Conservation (phyloP, 179 eudicot species). For the Heliamphora pulchella region DNA sequence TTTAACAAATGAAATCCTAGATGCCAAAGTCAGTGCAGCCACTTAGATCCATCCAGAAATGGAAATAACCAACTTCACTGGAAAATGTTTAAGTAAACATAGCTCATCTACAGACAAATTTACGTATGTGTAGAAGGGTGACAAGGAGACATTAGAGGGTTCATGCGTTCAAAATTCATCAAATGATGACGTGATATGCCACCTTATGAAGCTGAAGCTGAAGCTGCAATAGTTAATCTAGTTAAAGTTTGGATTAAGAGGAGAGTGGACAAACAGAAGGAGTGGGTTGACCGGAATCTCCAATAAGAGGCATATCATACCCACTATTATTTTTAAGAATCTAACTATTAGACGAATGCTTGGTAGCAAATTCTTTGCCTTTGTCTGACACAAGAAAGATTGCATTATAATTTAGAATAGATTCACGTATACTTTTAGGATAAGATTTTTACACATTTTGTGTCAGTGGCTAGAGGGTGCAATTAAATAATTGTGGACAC, state of each 20-base stretch:
- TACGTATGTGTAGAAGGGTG: neutral
- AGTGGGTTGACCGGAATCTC: constrained; percentile 65
- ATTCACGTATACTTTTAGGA: neutral
- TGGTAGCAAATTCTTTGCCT: neutral
- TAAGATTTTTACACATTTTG: neutral
- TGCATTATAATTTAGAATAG: neutral
- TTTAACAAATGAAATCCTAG: neutral
- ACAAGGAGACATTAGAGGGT: neutral
- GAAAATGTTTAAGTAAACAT: neutral
- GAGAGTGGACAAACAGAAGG: constrained; percentile 71
- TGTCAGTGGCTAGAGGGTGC: neutral
- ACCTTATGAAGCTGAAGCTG: constrained; percentile 80
- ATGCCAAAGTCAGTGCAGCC: neutral
- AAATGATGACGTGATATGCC: constrained; percentile 26
- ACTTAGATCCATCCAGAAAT: neutral
- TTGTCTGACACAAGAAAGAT: neutral
- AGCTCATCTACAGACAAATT: neutral
- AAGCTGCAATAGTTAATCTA: constrained; percentile 73
- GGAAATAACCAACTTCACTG: neutral
- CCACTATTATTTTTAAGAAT: neutral
- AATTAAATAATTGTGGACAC: neutral
- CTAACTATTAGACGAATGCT: neutral
- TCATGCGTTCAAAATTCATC: neutral
- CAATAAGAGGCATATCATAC: constrained; percentile 69
- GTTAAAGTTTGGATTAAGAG: constrained; percentile 82